Evolutionary conservation across 208 protist genomes (phyloP).

Genomic region (Leishmania turanica): DNA sequence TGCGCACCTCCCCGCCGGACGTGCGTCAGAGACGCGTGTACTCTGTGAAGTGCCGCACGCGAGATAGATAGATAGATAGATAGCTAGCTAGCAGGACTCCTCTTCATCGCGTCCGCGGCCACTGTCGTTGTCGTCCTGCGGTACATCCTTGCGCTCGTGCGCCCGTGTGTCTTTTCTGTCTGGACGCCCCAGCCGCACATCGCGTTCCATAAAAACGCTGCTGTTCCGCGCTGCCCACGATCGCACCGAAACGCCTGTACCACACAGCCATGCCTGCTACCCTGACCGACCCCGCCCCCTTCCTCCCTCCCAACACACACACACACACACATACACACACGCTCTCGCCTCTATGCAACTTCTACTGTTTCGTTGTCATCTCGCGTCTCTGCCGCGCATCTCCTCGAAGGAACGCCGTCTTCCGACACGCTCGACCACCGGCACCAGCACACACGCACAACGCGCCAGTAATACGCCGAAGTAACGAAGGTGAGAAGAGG

Average conservation of each 20-base stretch:
- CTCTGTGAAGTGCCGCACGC: not conserved
- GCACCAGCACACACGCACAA: not conserved
- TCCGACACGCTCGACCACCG: not conserved
- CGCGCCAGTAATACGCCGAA: not conserved
- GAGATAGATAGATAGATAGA: not conserved
- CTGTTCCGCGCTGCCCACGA: not conserved
- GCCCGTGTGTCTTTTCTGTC: not conserved
- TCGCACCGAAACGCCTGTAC: not conserved
- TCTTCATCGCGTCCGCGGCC: not conserved
- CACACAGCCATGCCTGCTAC: not conserved
- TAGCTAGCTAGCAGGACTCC: not conserved
- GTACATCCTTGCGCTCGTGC: too few species aligned
- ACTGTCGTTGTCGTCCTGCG: not conserved
- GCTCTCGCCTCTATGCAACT: not conserved
- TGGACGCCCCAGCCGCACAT: not conserved
- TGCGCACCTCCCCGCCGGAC: not conserved
- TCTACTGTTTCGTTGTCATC: not conserved
- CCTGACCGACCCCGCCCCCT: not conserved
- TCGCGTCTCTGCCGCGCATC: not conserved
- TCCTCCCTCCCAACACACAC: not conserved
- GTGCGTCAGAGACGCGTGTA: not conserved
- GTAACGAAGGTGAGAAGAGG: not conserved
- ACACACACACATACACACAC: not conserved
- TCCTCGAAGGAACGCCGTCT: not conserved
- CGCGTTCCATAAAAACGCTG: not conserved